Percentiles rank a stretch among this genome's conserved stretches.
phyloP scores from a whole-genome alignment of 108 stramenopile genomes.

The Bacterosira constricta region DNA sequence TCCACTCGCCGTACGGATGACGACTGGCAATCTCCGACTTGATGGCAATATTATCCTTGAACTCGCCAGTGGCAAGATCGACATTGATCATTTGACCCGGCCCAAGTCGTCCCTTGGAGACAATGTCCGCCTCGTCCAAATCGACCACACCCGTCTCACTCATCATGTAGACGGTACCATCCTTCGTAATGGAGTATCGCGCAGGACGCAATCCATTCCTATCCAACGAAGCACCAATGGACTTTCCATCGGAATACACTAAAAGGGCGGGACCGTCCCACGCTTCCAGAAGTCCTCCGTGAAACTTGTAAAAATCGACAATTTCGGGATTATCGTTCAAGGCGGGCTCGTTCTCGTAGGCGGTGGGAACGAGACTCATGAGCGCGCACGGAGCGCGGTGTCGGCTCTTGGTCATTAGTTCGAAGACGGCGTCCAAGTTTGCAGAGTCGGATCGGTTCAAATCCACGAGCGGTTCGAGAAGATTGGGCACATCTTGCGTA shows the following conservation, averaged over 20 bases:
- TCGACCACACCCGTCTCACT: conserved; percentile 95
- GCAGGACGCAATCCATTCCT: conserved; percentile 94
- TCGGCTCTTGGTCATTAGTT: conserved; percentile 92
- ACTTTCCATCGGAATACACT: conserved; percentile 94
- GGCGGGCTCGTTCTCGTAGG: conserved; percentile 88
- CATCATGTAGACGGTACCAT: conserved; percentile 95
- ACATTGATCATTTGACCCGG: conserved; percentile 98
- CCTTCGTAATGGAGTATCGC: conserved; percentile 89
- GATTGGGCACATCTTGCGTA: conserved; percentile 82
- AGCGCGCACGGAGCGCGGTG: conserved; percentile 92
- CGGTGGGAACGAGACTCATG: conserved; percentile 91
- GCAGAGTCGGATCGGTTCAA: conserved; percentile 90
- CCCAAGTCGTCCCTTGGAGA: conserved; percentile 93
- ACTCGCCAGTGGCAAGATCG: conserved; percentile 84
- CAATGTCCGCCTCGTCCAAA: conserved; percentile 81
- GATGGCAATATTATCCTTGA: conserved; percentile 94
- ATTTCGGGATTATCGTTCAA: conserved; percentile 87
- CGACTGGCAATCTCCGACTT: conserved; percentile 92
- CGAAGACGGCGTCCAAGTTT: conserved; percentile 94
- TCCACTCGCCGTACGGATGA: conserved; percentile 92
- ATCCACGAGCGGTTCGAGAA: conserved; percentile 87
- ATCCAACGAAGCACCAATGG: conserved; percentile 90
- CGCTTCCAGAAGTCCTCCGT: conserved; percentile 93
- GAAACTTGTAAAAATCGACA: conserved; percentile 97
- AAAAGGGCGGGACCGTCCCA: conserved; percentile 98